These are phyloP conservation scores for Benincasa hispida DNA, from an alignment of 306 rosid genomes.

Conservation along the genomic window DNA sequence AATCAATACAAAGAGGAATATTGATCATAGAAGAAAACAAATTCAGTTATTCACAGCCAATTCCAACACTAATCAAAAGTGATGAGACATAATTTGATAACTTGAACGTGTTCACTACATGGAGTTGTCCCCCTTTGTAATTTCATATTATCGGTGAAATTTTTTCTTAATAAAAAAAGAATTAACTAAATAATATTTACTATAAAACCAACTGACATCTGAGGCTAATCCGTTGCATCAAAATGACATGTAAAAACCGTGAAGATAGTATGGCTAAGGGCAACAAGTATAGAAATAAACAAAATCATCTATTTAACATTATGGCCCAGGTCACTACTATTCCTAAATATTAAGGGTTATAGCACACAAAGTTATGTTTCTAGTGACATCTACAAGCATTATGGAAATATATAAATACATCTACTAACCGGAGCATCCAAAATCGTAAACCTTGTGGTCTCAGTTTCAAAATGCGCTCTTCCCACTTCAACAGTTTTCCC, in stretches of 20 bases:
- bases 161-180: too few relatives aligned
- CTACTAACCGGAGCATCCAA: slow-evolving; percentile 96
- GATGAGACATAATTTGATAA: not conserved
- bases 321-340: too few relatives aligned
- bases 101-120: not conserved
- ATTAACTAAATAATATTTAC: not conserved
- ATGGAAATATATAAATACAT: not conserved
- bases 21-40: not conserved
- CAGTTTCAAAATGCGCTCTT: slow-evolving; percentile 95
- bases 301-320: not conserved
- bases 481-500: slow-evolving; percentile 99
- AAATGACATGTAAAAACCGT: not conserved
- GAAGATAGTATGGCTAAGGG: not conserved
- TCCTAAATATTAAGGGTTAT: not conserved
- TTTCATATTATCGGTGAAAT: too few relatives aligned
- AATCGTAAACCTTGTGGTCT: slow-evolving; percentile 74
- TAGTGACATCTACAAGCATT: not conserved
- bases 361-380: not conserved
- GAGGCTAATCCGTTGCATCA: not conserved
- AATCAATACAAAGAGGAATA: not conserved
- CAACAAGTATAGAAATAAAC: not conserved
- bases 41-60: not conserved
- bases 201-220: not conserved
- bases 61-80: not conserved
- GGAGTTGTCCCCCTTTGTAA: too few relatives aligned